Base-by-base conservation (phyloP, 2,329 filamentous ascomycete genomes). In the Trichoderma semiorbis region DNA sequence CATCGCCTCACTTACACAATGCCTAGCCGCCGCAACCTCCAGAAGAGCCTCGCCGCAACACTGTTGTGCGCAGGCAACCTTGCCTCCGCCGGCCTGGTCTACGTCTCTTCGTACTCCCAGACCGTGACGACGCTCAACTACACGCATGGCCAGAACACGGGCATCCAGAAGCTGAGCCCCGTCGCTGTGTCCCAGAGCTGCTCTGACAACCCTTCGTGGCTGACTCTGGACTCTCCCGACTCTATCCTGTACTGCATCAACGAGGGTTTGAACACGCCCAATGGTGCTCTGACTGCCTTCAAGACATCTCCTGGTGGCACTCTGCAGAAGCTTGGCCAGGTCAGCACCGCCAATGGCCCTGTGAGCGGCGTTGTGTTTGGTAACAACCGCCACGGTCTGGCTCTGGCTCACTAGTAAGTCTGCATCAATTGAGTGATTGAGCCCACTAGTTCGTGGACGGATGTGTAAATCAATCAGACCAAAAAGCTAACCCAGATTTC, bases 231-330 rank as follows among this genome's bases (percentile, higher is more conserved):
- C 76, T 78, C 82, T 71, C 76, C 81, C 60, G 83, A 84, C 73
- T 81, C 82, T 26, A 78, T 84, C 14, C 81, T 92, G 12, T 90
- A 88, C 80, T 92, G 89, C 79, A 75, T 88, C 58, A 86, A 92
- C 74, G 90, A 92, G 81, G 87, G 85, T 26, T 80, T 85, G 58
- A 78, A 78, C 26, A 74, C 78, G 5, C 77, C 80, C n/a, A 84
- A 87, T 73, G 88, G 87, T 65, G 83, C 84, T 2, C 78, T 91
- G 71, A 78, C 79, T 11, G 80, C 82, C 5, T 83, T 85, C 71
- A 75, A 75, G 34, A 81, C 82, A 21, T 79, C 76, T 30, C 55
- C 73, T 4, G 78, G 84, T 71, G 85, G 84, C 3, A 78, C 74
- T 1, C 77, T 88, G 71, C 78, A 78, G 18, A 76, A 77, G 69